Base-by-base conservation (phyloP, 257 asterid genomes). In the Fraxinus quadrangulata region DNA sequence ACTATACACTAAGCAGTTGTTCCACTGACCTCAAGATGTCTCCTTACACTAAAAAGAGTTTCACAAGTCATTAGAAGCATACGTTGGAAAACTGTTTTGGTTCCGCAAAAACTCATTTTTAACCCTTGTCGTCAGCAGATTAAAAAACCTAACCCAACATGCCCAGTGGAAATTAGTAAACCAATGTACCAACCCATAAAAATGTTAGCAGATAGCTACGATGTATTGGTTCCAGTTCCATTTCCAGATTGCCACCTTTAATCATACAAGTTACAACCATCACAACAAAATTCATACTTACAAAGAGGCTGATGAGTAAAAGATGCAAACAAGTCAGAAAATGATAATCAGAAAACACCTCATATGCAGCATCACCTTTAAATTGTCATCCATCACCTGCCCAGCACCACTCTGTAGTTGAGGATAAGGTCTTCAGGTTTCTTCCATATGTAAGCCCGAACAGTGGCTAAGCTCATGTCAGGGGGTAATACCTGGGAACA, bases 401-500 rank as follows among this genome's bases (percentile, higher is more conserved):
- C 84, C 83, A 85, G 84, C 78, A 85, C 81, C 82, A 92, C 79
- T 75, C 92, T 89, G 79, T 90, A 94, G 84, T 94, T 91, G 51
- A 94, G 97, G 77, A 90, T 85, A 70, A 95, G 94, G 82, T 95
- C 99, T 76, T 95, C 99, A 74, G 97, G 88, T 88, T 95, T 95
- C 85, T 95, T 95, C 99, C 99, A 95, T 83, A 95, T 90, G 87
- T 95, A 95, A 9, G 94, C 88, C 77, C 97, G 92, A 23, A 93
- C 99, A 80, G 99, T 95, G 69, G 98, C 98, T 83, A 95, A 88
- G 88, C 98, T 95, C 96, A 91, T 91, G 70, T 95, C 99, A 71
- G 97, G 99, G 81, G 89, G 87, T 82, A 95, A 89, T 66, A 93
- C 97, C 99, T 95, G 85, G 69, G 65, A 83, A 85, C 49, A 54